Conservation (phyloP, 805 yeast species). For the Hermanozyma aechmeae region DNA sequence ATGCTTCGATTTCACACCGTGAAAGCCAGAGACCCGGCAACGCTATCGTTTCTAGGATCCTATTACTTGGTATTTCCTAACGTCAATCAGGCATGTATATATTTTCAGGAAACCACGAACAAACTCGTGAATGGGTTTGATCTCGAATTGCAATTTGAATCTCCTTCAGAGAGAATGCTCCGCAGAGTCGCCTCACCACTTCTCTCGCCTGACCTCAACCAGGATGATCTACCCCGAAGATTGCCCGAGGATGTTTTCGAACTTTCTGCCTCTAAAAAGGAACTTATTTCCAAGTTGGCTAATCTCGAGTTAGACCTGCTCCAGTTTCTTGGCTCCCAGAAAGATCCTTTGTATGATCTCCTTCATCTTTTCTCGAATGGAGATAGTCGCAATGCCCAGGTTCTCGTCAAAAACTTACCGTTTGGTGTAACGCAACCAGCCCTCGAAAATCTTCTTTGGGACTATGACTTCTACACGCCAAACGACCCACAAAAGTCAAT, state of each 20-base stretch:
- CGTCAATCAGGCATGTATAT: conserved; percentile 40
- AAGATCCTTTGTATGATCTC: conserved; percentile 8
- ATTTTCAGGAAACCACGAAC: conserved; percentile 39
- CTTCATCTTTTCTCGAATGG: conserved; percentile 12
- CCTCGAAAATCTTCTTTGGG: conserved; percentile 37
- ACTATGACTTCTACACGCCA: conserved; percentile 31
- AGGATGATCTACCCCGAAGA: too few relatives aligned
- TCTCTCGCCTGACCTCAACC: too few relatives aligned
- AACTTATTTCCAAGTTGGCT: too few relatives aligned
- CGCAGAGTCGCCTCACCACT: too few relatives aligned
- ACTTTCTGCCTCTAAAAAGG: too few relatives aligned
- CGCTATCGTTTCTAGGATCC: conserved; percentile 34
- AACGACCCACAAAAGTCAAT: conserved; percentile 11
- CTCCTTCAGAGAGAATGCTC: conserved; percentile 14
- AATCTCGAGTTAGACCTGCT: too few relatives aligned
- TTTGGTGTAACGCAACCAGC: conserved; percentile 27
- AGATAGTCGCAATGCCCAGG: conserved; percentile 16
- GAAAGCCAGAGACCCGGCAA: conserved; percentile 40
- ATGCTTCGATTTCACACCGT: conserved; percentile 32
- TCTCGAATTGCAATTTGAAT: conserved; percentile 37
- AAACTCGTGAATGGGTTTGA: conserved; percentile 43
- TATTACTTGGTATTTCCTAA: conserved; percentile 46
- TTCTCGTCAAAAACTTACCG: conserved; percentile 40
- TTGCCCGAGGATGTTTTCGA: too few relatives aligned
- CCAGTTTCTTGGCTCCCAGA: conserved; percentile 1